Percentiles rank a stretch among this genome's conserved stretches.
These are phyloP conservation scores for Heliamphora pulchella DNA, from an alignment of 179 eudicot species.

Conservation along the genomic window DNA sequence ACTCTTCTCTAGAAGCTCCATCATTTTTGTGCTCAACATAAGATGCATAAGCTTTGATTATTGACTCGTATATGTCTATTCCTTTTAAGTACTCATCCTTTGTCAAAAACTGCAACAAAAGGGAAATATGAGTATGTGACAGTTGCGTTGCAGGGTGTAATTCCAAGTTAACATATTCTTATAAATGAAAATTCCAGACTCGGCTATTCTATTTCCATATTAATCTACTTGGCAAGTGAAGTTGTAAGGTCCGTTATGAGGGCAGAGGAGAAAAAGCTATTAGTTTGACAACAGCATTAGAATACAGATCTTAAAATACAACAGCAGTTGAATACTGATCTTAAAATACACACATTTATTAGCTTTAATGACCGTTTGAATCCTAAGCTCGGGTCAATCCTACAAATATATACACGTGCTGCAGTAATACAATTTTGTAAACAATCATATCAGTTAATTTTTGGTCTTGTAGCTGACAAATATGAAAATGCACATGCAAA, in stretches of 20 bases:
- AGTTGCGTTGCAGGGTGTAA: conserved; percentile 7
- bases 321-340: too few species aligned
- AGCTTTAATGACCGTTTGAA: too few species aligned
- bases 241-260: neutral
- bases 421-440: conserved; percentile 5
- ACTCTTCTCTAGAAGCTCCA: conserved; percentile 43
- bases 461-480: neutral
- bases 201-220: neutral
- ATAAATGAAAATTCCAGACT: neutral
- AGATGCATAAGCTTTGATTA: conserved; percentile 61
- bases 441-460: neutral
- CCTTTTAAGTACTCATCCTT: conserved; percentile 64
- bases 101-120: conserved; percentile 53
- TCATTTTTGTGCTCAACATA: conserved; percentile 29
- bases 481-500: neutral
- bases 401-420: neutral
- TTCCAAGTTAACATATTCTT: neutral
- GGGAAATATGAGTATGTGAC: neutral
- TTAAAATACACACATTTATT: too few species aligned
- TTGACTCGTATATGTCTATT: conserved; percentile 48
- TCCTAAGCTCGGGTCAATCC: neutral
- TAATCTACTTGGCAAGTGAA: conserved; percentile 11
- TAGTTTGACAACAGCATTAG: neutral
- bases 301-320: neutral
- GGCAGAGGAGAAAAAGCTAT: neutral